Evolutionary conservation across 2,329 filamentous ascomycete species (phyloP), one percentile per base, ranked within the genome.

Genomic region (Pseudogymnoascus sp.): DNA sequence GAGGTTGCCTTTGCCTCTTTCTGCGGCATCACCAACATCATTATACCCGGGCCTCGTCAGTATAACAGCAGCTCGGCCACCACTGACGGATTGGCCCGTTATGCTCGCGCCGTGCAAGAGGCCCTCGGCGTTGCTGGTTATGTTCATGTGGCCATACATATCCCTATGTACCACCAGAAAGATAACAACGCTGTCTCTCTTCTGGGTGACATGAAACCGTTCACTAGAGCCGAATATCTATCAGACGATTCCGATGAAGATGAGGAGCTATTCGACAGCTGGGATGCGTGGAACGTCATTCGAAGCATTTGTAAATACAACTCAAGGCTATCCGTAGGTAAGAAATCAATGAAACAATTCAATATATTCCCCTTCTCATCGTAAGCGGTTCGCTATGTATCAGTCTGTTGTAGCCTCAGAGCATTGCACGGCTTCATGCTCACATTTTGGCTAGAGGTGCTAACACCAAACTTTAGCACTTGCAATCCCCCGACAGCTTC

Each of bases 1-100:
- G 95, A 99, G 74, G 83, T 97, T 59, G 90, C 91, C 60, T 99
- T 97, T 77, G 95, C 96, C 67, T 93, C 91, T 67, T 99, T 97
- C 77, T 97, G 92, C 72, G 96, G 96, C 36, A 83, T 95, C 59
- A 86, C 87, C 63, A 96, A 89, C 75, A 82, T 97, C 64, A 79
- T 97, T 61, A 80, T 99, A 31, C 87, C 88, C 1, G 92, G 92
- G 0, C 95, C 95, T 2, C 83, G 83, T 67, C 77, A 85, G 13
- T 84, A 88, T 67, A 80, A 84, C 64, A 81, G 82, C 64, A 81
- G 80, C 44, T 68, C 63, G 73, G 79, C 65, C 75, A 77, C 13
- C 79, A 79, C 68, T 77, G 79, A 72, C 80, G 82, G n/a, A 73
- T 83, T 80, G 71, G 77, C 87, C 0, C 90, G 92, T 71, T 99